A percentile compares a stretch with the other conserved stretches of the same genome.
phyloP scores from a whole-genome alignment of 202 grass and related monocot species.

The Zoysia matrella region DNA sequence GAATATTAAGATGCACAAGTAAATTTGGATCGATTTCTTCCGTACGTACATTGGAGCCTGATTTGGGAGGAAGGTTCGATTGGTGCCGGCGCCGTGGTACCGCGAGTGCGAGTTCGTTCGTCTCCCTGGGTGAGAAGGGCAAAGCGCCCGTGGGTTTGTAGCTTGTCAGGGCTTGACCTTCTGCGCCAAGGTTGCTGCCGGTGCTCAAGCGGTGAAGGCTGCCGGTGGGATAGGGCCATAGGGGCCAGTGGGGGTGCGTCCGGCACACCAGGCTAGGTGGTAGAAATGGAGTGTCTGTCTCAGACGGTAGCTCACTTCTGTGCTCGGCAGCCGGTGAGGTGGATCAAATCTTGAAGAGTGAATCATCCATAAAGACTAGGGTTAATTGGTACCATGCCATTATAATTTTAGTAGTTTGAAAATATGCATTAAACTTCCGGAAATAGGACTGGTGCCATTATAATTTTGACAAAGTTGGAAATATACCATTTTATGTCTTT shows the following conservation, averaged over 20 bases:
- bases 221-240: too few species aligned
- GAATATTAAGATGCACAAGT: background rate
- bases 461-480: too few species aligned
- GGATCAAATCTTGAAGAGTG: background rate
- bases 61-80: background rate
- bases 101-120: background rate
- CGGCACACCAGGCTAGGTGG: background rate
- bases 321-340: background rate
- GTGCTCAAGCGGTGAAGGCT: background rate
- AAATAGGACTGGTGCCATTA: too few species aligned
- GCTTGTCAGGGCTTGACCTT: background rate
- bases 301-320: background rate
- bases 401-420: too few species aligned
- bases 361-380: background rate
- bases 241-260: background rate
- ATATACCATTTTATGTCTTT: too few species aligned
- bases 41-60: conserved; percentile 7
- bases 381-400: too few species aligned
- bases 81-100: background rate
- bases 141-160: background rate
- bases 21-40: background rate
- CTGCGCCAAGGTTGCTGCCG: background rate
- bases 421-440: too few species aligned
- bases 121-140: background rate
- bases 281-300: background rate